phyloP scores from a whole-genome alignment of 2,329 filamentous ascomycete species.

The Cercospora zeina region DNA sequence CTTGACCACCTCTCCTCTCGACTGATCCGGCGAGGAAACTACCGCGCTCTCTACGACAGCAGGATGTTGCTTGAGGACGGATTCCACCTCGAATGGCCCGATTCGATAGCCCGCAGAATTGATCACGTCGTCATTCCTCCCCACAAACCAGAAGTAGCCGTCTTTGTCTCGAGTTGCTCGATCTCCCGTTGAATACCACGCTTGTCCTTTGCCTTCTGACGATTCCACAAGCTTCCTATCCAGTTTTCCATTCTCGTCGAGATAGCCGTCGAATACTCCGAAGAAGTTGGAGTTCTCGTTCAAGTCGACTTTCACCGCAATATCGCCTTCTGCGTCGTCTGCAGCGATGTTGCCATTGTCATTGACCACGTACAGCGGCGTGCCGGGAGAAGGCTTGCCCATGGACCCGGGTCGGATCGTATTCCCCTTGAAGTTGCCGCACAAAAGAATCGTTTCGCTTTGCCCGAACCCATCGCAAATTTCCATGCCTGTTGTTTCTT shows the following conservation, averaged over 20 bases:
- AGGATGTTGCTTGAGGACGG: conserved; percentile 45
- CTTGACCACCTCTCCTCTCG: conserved; percentile 46
- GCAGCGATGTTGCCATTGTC: conserved; percentile 36
- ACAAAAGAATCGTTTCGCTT: conserved; percentile 46
- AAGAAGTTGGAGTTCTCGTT: conserved; percentile 31
- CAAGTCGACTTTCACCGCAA: conserved; percentile 37
- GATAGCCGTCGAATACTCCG: conserved; percentile 37
- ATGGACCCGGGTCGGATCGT: conserved; percentile 44
- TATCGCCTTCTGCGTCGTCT: conserved; percentile 43
- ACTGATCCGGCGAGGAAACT: conserved; percentile 44
- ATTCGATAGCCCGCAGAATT: conserved; percentile 47
- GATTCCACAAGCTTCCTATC: conserved; percentile 27
- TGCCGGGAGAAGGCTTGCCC: conserved; percentile 44
- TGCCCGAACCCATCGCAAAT: conserved; percentile 48
- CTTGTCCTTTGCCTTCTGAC: conserved; percentile 4
- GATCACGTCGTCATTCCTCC: conserved; percentile 80
- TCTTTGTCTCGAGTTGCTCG: conserved; percentile 93
- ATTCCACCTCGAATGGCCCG: conserved; percentile 48
- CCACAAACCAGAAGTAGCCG: conserved; percentile 99
- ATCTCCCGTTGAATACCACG: conserved; percentile 45
- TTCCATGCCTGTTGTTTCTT: conserved; percentile 41
- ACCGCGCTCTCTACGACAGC: conserved; percentile 46
- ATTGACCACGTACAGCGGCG: conserved; percentile 42
- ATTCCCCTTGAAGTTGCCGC: conserved; percentile 43
- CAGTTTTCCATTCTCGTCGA: conserved; percentile 32